Evolutionary conservation across 2,329 filamentous ascomycete genomes (phyloP).

Genomic region (Claviceps purpurea): DNA sequence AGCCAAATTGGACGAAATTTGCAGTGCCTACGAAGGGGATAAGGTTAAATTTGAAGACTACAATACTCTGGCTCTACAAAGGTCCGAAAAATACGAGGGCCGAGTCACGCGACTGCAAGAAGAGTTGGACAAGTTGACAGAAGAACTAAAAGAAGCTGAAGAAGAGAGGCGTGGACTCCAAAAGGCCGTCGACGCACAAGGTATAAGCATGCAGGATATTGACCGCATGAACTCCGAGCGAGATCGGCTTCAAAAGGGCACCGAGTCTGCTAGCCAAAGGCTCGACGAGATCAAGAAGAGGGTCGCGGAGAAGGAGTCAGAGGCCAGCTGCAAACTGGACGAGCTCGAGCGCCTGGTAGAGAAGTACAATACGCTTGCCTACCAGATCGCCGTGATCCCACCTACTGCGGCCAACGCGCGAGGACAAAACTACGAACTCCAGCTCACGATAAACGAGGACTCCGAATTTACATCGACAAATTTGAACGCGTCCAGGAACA

Average conservation of each 20-base stretch:
- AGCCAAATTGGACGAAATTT: conserved; percentile 72
- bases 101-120: conserved; percentile 73
- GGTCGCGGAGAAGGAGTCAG: conserved; percentile 75
- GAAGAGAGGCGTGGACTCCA: conserved; percentile 71
- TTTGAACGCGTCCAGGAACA: conserved; percentile 28
- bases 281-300: conserved; percentile 77
- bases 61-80: conserved; percentile 69
- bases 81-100: conserved; percentile 78
- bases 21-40: conserved; percentile 89
- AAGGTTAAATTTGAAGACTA: conserved; percentile 92
- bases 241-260: conserved; percentile 79
- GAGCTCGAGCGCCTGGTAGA: conserved; percentile 86
- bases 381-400: conserved; percentile 86
- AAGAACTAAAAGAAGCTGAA: conserved; percentile 67
- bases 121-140: conserved; percentile 65
- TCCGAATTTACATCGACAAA: conserved; percentile 62
- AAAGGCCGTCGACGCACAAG: conserved; percentile 77
- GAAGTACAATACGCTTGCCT: conserved; percentile 84
- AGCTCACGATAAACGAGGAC: conserved; percentile 64
- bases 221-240: conserved; percentile 96
- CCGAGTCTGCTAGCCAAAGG: conserved; percentile 61
- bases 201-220: conserved; percentile 95
- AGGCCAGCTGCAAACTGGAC: conserved; percentile 74
- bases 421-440: conserved; percentile 72
- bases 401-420: conserved; percentile 73